phyloP scores from a whole-genome alignment of 2,329 filamentous ascomycete species.

The Epichloe sibirici region DNA sequence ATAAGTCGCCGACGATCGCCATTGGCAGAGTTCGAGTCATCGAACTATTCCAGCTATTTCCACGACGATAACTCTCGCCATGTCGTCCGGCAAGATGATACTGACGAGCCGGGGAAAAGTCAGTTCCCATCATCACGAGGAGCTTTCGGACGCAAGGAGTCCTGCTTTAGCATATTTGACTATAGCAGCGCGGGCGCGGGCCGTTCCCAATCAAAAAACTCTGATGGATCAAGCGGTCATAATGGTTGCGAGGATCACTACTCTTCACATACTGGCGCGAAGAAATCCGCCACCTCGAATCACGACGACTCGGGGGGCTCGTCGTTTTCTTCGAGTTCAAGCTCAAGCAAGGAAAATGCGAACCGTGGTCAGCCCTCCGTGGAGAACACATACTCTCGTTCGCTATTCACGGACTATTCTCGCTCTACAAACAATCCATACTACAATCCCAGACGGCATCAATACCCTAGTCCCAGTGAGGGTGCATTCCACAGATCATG shows the following conservation, averaged over 20 bases:
- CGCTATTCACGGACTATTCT: constrained; percentile 14
- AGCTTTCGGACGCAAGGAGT: constrained; percentile 1
- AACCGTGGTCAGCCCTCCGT: neutral
- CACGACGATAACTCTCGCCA: neutral
- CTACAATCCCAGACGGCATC: constrained; percentile 17
- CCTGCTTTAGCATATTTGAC: constrained; percentile 1
- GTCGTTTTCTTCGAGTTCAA: constrained; percentile 2
- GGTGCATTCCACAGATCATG: neutral
- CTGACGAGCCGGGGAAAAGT: neutral
- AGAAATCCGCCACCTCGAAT: neutral
- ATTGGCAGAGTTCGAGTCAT: neutral
- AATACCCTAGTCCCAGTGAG: constrained; percentile 6
- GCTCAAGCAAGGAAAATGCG: neutral
- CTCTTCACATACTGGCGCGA: neutral
- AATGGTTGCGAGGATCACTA: neutral
- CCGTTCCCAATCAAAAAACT: neutral
- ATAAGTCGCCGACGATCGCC: neutral
- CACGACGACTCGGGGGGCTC: neutral
- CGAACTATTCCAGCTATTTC: neutral
- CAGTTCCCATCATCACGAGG: constrained; percentile 1
- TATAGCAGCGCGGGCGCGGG: neutral
- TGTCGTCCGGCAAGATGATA: neutral
- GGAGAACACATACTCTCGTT: neutral
- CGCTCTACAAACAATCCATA: constrained; percentile 21
- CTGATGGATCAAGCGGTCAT: neutral